phyloP scores from a whole-genome alignment of 768 basidiomycete genomes.

The Termitomyces sp. region DNA sequence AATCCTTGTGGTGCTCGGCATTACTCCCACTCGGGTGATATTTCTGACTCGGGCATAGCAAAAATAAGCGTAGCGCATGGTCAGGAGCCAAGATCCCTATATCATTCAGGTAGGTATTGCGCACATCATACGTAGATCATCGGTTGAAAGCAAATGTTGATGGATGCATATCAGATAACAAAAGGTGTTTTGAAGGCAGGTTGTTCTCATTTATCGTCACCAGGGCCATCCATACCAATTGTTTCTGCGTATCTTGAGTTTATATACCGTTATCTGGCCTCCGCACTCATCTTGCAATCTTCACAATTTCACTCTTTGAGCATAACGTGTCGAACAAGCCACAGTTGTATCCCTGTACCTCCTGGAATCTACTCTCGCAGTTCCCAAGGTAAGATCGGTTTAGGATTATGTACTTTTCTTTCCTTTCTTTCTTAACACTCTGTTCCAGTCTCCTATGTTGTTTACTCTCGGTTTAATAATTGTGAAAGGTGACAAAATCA shows the following conservation, averaged over 20 bases:
- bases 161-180: not conserved
- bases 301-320: not conserved
- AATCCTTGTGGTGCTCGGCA: not conserved
- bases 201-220: not conserved
- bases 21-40: not conserved
- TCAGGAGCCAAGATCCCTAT: not conserved
- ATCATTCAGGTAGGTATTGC: too few species aligned
- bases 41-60: not conserved
- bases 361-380: not conserved
- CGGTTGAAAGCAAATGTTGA: not conserved
- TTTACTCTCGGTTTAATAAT: conserved; percentile 9
- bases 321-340: conserved; percentile 3
- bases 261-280: not conserved
- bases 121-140: not conserved
- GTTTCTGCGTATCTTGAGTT: not conserved
- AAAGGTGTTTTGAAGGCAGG: not conserved
- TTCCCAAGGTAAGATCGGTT: not conserved
- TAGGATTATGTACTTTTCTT: not conserved
- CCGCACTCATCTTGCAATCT: not conserved
- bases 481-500: conserved; percentile 52
- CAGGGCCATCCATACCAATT: not conserved
- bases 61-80: not conserved
- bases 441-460: conserved; percentile 7
- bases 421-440: not conserved
- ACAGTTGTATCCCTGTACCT: not conserved